phyloP scores from a whole-genome alignment of 305 asterid species.

The Fraxinus paxiana region DNA sequence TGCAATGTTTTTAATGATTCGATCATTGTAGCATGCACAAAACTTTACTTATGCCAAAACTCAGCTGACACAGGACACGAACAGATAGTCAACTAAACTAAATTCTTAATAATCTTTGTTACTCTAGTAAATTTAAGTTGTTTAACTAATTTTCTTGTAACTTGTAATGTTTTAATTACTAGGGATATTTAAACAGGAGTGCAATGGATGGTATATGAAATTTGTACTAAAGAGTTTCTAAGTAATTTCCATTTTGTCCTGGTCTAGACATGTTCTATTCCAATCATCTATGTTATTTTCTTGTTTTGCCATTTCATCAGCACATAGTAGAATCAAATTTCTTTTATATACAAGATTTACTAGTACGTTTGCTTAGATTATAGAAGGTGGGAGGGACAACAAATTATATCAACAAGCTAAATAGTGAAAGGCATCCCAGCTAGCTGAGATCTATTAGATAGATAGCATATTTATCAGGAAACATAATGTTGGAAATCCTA shows the following conservation, averaged over 20 bases:
- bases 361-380: not conserved
- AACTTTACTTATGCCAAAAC: not conserved
- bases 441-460: not conserved
- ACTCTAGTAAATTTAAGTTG: not conserved
- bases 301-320: not conserved
- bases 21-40: not conserved
- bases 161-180: not conserved
- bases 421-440: not conserved
- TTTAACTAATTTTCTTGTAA: not conserved
- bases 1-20: not conserved
- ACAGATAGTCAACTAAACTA: not conserved
- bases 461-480: not conserved
- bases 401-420: not conserved
- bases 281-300: not conserved
- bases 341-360: not conserved
- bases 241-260: not conserved
- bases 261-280: not conserved
- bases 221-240: not conserved
- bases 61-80: not conserved
- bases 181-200: not conserved
- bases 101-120: not conserved
- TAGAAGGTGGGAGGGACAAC: not conserved
- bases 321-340: not conserved
- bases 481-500: not conserved
- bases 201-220: not conserved